Evolutionary conservation across 805 yeast species (phyloP), one percentile per base, ranked within the genome.

Genomic region (Cyberlindnera mrakii): DNA sequence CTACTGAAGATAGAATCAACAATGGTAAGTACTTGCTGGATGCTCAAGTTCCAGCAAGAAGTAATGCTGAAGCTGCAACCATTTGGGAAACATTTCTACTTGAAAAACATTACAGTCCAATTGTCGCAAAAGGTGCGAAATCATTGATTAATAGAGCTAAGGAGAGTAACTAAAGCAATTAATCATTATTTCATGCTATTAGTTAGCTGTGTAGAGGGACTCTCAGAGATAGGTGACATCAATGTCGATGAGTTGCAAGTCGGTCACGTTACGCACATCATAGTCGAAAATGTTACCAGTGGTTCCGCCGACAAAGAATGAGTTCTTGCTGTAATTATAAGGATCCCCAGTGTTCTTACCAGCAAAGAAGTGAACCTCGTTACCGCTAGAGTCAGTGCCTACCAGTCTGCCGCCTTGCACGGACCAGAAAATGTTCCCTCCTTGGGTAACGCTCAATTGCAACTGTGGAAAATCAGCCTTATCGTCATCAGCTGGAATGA

Each of bases 11-110:
- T 58, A 74, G 93, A 51, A 76, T 93, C 33, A 79, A 80, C 33
- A 89, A 91, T 45, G 98, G 96, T 38, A 70, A 72, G 13, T 84
- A 83, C 57, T 76, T 78, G 23, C 70, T 82, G 51, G 88, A 80
- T 39, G 74, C 74, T 11, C 76, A 75, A 41, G 80, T 77, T 37
- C 78, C 86, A 10, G 86, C 83, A 51, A 78, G 91, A 59, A 70
- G 85, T 52, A 90, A 93, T 57, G 76, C 95, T 2, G 91, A 83
- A 35, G 93, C 91, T 15, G 95, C 97, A 2, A 83, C 89, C 0
- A 65, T 91, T 30, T 93, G 96, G 96, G 99, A 93, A 58, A 78
- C 80, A 41, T 81, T 81, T 6, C 63, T 91, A 33, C 67, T 93
- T 44, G 83, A 82, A 44, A 77, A 80, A 48, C 98, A 93, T 63